phyloP scores from a whole-genome alignment of 2,329 filamentous ascomycete genomes.

The Xylariales sp. region DNA sequence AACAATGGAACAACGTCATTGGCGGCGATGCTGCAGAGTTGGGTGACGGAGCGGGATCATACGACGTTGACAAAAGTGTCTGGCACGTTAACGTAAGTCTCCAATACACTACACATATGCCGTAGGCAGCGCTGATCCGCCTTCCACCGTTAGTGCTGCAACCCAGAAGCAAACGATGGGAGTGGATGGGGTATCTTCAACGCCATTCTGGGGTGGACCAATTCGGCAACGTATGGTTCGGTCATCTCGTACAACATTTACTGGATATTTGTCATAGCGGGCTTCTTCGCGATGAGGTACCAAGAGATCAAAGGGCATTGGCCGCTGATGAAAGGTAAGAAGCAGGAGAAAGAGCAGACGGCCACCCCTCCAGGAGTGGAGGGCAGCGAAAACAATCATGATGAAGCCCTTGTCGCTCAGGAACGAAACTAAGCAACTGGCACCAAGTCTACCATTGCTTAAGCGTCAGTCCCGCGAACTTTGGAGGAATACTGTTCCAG shows the following conservation, averaged over 20 bases:
- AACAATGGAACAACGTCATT: constrained; percentile 63
- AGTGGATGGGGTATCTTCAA: constrained; percentile 88
- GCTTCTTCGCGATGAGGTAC: constrained; percentile 62
- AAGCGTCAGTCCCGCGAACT: too few relatives aligned
- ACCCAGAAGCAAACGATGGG: constrained; percentile 65
- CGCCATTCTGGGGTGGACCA: constrained; percentile 80
- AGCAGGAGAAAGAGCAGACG: not conserved
- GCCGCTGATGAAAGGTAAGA: constrained; percentile 31
- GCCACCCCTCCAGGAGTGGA: not conserved
- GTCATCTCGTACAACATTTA: constrained; percentile 86
- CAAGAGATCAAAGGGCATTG: constrained; percentile 54
- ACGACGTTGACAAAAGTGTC: constrained; percentile 72
- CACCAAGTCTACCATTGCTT: too few relatives aligned
- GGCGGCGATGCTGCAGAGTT: constrained; percentile 52
- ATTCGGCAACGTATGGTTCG: constrained; percentile 82
- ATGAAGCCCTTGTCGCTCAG: too few relatives aligned
- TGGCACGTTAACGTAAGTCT: constrained; percentile 74
- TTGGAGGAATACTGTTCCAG: too few relatives aligned
- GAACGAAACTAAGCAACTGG: too few relatives aligned
- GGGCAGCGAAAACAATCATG: too few relatives aligned
- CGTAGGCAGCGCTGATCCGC: too few relatives aligned
- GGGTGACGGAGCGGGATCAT: constrained; percentile 64
- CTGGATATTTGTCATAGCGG: constrained; percentile 68
- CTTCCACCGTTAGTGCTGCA: constrained; percentile 64
- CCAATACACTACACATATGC: too few relatives aligned